Evolutionary conservation across 495 filamentous ascomycete species (phyloP).

Genomic region (Bombardia bombarda): DNA sequence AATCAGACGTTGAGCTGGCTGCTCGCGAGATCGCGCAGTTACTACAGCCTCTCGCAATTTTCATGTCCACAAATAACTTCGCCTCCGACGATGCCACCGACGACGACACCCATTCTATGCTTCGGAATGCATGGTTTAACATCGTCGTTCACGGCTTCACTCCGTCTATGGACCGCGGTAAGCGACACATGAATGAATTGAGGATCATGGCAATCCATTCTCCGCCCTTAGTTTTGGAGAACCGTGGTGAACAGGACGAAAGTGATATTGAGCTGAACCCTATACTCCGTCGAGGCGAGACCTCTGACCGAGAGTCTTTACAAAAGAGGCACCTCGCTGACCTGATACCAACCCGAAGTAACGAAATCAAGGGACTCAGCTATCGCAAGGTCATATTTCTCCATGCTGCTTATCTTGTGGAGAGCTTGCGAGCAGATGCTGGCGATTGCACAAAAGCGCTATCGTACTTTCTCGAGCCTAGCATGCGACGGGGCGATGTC

Average conservation of each 20-base stretch:
- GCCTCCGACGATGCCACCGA: constrained; percentile 34
- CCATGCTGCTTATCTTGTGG: constrained; percentile 76
- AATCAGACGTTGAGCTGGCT: constrained; percentile 68
- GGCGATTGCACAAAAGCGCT: constrained; percentile 85
- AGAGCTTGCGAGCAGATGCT: constrained; percentile 69
- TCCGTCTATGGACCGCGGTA: constrained; percentile 58
- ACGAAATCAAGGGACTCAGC: constrained; percentile 68
- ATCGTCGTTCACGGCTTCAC: constrained; percentile 87
- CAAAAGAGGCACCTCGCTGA: constrained; percentile 69
- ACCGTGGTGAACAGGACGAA: constrained; percentile 78
- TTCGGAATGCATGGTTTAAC: constrained; percentile 96
- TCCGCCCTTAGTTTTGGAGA: constrained; percentile 73
- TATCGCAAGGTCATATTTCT: constrained; percentile 89
- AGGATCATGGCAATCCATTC: constrained; percentile 77
- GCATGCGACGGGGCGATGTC: constrained; percentile 68
- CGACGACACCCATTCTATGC: constrained; percentile 57
- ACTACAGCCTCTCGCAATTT: constrained; percentile 68
- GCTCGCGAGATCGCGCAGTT: constrained; percentile 77
- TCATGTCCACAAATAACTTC: constrained; percentile 53
- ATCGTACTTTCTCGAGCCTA: constrained; percentile 85
- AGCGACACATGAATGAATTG: constrained; percentile 62
- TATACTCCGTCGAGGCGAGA: constrained; percentile 74
- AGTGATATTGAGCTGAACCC: constrained; percentile 94
- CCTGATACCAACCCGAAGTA: constrained; percentile 64
- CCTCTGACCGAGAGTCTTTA: constrained; percentile 62